phyloP scores from a whole-genome alignment of 805 yeast genomes.

The Candida silvatica region DNA sequence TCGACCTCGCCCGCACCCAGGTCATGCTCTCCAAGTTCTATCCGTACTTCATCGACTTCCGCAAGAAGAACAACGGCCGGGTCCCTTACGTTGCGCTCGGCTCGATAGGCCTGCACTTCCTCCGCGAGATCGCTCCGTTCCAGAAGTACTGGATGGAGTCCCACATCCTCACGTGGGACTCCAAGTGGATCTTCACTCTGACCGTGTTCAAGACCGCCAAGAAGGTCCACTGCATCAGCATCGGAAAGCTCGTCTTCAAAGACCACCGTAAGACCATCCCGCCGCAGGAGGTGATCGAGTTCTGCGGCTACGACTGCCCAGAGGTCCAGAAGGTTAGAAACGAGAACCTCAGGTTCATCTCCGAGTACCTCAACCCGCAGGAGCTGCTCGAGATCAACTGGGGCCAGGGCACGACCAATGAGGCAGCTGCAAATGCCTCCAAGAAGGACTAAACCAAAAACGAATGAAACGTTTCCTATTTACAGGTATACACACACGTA shows the following conservation, averaged over 20 bases:
- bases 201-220: constrained; percentile 45
- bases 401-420: too few relatives aligned
- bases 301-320: constrained; percentile 47
- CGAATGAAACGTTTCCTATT: too few relatives aligned
- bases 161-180: constrained; percentile 72
- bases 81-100: constrained; percentile 73
- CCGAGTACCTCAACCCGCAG: constrained; percentile 25
- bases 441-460: too few relatives aligned
- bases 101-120: constrained; percentile 55
- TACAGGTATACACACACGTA: too few relatives aligned
- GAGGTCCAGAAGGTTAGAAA: constrained; percentile 35
- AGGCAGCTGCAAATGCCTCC: too few relatives aligned
- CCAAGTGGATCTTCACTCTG: constrained; percentile 73
- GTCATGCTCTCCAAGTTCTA: constrained; percentile 45
- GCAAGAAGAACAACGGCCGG: constrained; percentile 10
- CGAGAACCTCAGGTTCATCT: constrained; percentile 32
- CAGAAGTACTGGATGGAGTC: constrained; percentile 46
- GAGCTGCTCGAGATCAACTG: constrained; percentile 5
- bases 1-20: constrained; percentile 71
- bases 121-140: constrained; percentile 67
- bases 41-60: constrained; percentile 17
- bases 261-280: constrained; percentile 65
- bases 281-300: constrained; percentile 51
- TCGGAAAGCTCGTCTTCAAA: constrained; percentile 79
- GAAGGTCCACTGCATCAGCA: constrained; percentile 39